Conservation (phyloP, 148 eudicot species). For the Vaccinium myrtillus region DNA sequence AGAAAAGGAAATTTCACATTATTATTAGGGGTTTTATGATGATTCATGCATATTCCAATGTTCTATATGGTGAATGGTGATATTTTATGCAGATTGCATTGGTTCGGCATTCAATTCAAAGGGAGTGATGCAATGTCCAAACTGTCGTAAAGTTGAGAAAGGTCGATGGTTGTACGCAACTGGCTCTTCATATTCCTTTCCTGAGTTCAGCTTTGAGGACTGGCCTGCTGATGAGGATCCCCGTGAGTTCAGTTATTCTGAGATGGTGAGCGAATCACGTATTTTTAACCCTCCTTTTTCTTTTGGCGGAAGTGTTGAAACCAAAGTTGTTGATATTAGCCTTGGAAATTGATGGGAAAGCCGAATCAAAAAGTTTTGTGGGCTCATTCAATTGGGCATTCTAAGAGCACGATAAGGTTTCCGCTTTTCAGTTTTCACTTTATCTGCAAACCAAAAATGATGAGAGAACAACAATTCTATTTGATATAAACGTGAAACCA, state of each 20-base stretch:
- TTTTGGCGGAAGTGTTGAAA: background rate
- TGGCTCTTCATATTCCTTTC: slow-evolving; percentile 36
- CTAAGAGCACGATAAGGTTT: background rate
- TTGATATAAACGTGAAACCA: background rate
- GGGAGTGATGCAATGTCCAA: slow-evolving; percentile 82
- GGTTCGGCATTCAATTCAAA: slow-evolving; percentile 75
- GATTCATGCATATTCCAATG: background rate
- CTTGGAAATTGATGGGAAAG: background rate
- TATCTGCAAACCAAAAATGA: background rate
- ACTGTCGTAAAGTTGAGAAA: slow-evolving; percentile 62
- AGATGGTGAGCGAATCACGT: slow-evolving; percentile 36
- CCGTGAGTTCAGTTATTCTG: slow-evolving; percentile 38
- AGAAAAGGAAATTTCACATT: slow-evolving; percentile 10
- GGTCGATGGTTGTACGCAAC: slow-evolving; percentile 66
- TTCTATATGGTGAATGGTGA: background rate
- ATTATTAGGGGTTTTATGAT: slow-evolving; percentile 3
- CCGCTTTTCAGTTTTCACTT: background rate
- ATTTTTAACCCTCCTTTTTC: background rate
- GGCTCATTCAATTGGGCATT: background rate
- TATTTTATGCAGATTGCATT: slow-evolving; percentile 59
- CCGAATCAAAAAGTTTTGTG: background rate
- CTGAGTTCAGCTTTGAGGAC: slow-evolving; percentile 37
- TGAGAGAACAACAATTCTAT: background rate
- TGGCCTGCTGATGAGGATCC: slow-evolving; percentile 34
- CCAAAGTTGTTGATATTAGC: background rate